Base-by-base conservation (phyloP, 208 protist species). In the Trypanosoma brucei region DNA sequence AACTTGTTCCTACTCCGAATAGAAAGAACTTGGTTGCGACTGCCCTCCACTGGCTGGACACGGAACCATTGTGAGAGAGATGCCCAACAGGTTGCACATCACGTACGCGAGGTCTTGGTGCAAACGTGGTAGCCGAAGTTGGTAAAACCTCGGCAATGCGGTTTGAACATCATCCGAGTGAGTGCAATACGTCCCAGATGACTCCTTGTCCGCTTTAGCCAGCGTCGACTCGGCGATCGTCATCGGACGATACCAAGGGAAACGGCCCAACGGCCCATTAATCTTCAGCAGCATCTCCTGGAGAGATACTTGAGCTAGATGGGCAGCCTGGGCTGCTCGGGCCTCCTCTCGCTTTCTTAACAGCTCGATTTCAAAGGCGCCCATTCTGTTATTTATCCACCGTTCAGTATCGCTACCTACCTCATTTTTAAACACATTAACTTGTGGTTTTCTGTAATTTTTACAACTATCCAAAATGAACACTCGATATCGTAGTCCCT, bases 151-250 rank as follows among this genome's bases (percentile, higher is more conserved):
- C 30, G 50, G 53, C 13, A 44, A 36, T 0, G 49, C 30, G 31
- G 5, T 35, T 8, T 54, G 5, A 6, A 7, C 50, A 31, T 54
- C 50, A n/a, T 33, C 50, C 9, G 7, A 31, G 11, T 34, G 14
- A 34, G 13, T 49, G 14, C 56, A 8, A 49, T 49, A 33, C 39
- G 42, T 6, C 11, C 8, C 11, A 11, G 42, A 6, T 14, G 42
- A 6, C 42, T 14, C 33, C 60, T 55, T 48, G 2, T 36, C 33
- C 4, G 46, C 49, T 11, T 34, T 38, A 0, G 44, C 9, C 44
- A 93, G 59, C 22, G 86, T 93, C 56, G 76, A 84, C 74, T 93
- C 86, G 36, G 80, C 74, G 3, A 93, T 71, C 35, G 81, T 90
- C 1, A 83, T 79, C 9, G 86, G 78, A 13, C 71, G 68, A 62